Evolutionary conservation across 805 yeast species (phyloP).

Genomic region (Metschnikowia borealis): DNA sequence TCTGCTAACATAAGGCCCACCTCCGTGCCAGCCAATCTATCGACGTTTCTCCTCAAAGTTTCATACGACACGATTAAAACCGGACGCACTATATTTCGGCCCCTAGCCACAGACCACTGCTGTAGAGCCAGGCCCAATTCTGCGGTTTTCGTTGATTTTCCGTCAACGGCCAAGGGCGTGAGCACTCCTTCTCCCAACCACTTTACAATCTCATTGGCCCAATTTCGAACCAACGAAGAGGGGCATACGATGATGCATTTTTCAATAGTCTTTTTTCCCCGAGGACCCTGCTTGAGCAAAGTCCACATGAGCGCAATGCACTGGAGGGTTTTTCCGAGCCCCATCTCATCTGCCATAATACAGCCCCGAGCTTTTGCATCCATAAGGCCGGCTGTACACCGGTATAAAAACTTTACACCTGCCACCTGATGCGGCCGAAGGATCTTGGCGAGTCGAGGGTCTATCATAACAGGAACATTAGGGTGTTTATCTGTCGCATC

Average conservation of each 20-base stretch:
- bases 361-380: constrained; percentile 88
- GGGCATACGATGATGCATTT: constrained; percentile 95
- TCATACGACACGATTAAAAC: constrained; percentile 93
- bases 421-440: constrained; percentile 95
- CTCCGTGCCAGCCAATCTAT: constrained; percentile 65
- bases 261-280: constrained; percentile 75
- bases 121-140: constrained; percentile 66
- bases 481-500: constrained; percentile 55
- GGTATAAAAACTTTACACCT: constrained; percentile 85
- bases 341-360: constrained; percentile 98
- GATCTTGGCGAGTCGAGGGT: constrained; percentile 78
- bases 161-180: constrained; percentile 88
- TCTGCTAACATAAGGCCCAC: constrained; percentile 70
- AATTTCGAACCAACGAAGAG: constrained; percentile 84
- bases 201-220: constrained; percentile 95
- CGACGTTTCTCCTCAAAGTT: constrained; percentile 82
- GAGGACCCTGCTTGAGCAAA: constrained; percentile 79
- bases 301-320: constrained; percentile 94
- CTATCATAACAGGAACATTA: constrained; percentile 93
- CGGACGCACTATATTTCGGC: constrained; percentile 86
- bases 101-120: constrained; percentile 85
- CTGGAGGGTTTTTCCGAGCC: constrained; percentile 85
- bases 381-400: constrained; percentile 85
- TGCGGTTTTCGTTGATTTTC: constrained; percentile 69
- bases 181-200: constrained; percentile 94